These are phyloP conservation scores for Clavispora fructus DNA, from an alignment of 805 yeast species.

Conservation along the genomic window DNA sequence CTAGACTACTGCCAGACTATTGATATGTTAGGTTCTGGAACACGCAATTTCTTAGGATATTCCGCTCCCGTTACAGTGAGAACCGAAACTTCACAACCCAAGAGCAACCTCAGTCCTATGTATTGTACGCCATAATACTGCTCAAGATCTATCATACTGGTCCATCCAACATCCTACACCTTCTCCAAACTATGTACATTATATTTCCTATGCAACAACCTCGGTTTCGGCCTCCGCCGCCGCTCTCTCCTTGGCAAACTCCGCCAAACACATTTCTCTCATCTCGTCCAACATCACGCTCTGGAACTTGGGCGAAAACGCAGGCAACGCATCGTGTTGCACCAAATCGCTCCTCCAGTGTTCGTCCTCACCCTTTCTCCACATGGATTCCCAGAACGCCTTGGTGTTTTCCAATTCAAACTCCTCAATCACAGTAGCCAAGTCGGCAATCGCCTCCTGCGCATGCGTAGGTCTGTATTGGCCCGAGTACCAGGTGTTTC, in stretches of 20 bases:
- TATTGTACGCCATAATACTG: too few relatives aligned
- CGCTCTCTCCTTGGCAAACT: constrained; percentile 23
- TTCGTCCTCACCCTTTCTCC: constrained; percentile 79
- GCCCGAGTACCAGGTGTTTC: constrained; percentile 80
- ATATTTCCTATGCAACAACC: constrained; percentile 1
- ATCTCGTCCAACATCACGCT: constrained; percentile 60
- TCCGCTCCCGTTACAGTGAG: too few relatives aligned
- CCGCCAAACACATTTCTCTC: constrained; percentile 35
- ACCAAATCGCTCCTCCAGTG: constrained; percentile 63
- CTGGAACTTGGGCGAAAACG: constrained; percentile 61
- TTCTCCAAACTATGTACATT: constrained; percentile 2
- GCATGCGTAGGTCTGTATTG: constrained; percentile 87
- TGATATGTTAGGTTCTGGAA: too few relatives aligned
- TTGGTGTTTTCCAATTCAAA: constrained; percentile 44
- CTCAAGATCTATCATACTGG: too few relatives aligned
- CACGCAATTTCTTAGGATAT: too few relatives aligned
- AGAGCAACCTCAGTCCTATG: too few relatives aligned
- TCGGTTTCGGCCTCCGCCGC: constrained; percentile 1
- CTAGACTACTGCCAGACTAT: too few relatives aligned
- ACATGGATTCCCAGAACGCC: constrained; percentile 77
- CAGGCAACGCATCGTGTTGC: constrained; percentile 55
- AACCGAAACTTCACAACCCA: too few relatives aligned
- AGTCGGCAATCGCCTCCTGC: constrained; percentile 88
- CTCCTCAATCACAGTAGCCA: constrained; percentile 64
- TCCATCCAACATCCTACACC: too few relatives aligned